A percentile compares a stretch with the other conserved stretches of the same genome.
Conservation (phyloP, 345 rosid species). For the Rhizophora apiculata region DNA sequence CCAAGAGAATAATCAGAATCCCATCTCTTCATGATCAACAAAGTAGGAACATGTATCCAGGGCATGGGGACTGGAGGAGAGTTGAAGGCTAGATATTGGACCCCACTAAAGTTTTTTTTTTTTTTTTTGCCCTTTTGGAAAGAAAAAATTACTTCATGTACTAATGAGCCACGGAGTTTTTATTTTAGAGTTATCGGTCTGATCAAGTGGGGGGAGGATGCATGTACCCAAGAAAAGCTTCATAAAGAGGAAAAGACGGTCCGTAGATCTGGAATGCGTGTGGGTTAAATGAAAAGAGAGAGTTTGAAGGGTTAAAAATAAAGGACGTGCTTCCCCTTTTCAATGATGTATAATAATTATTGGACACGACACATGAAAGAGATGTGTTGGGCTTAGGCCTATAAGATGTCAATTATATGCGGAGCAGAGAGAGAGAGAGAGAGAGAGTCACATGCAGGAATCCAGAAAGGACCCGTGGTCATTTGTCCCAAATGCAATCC, state of each 20-base stretch:
- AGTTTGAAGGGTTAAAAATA: neutral
- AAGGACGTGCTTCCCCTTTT: slow-evolving; percentile 6
- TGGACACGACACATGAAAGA: slow-evolving; percentile 28
- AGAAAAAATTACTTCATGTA: no score
- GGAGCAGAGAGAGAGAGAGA: neutral
- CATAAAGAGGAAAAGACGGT: neutral
- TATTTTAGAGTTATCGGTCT: slow-evolving; percentile 5
- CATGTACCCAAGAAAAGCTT: slow-evolving; percentile 6
- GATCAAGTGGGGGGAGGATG: slow-evolving; percentile 13
- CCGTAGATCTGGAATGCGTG: slow-evolving; percentile 38
- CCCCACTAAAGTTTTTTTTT: neutral
- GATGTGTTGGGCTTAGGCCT: slow-evolving; percentile 2
- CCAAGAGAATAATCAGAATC: slow-evolving; percentile 43
- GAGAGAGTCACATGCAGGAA: slow-evolving; percentile 31
- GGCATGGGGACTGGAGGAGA: slow-evolving; percentile 9
- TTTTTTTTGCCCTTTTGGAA: neutral
- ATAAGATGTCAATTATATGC: neutral
- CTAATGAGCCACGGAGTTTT: no score
- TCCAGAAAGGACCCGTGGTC: slow-evolving; percentile 17
- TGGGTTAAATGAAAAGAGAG: slow-evolving; percentile 25
- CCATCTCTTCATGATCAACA: slow-evolving; percentile 38
- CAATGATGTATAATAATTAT: slow-evolving; percentile 6
- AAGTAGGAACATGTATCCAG: slow-evolving; percentile 13
- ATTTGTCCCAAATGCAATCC: slow-evolving; percentile 22
- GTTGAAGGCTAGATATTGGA: neutral